A percentile compares a stretch with the other conserved stretches of the same genome.
phyloP scores from a whole-genome alignment of 2,329 filamentous ascomycete species.

The Trichoderma afroharzianum region DNA sequence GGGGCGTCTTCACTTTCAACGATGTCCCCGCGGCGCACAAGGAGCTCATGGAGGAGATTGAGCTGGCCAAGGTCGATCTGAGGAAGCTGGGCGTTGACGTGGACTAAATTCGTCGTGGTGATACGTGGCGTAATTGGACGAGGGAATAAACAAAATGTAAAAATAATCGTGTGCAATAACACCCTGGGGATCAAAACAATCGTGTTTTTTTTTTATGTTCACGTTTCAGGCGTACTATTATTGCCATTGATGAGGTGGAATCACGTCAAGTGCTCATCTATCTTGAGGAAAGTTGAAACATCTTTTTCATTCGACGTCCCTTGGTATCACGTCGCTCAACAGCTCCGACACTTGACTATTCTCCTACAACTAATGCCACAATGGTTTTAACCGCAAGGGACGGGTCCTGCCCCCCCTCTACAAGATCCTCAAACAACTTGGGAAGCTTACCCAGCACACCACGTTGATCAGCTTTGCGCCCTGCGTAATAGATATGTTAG shows the following conservation, averaged over 20 bases:
- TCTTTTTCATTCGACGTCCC: neutral
- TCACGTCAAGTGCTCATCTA: neutral
- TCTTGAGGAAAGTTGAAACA: neutral
- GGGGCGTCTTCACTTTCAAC: slow-evolving; percentile 93
- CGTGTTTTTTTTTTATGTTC: neutral
- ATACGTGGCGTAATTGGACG: slow-evolving; percentile 13
- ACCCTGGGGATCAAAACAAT: neutral
- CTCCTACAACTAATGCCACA: slow-evolving; percentile 56
- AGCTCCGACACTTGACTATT: slow-evolving; percentile 24
- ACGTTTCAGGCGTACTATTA: neutral
- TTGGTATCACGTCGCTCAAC: slow-evolving; percentile 19
- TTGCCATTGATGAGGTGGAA: neutral
- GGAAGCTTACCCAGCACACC: slow-evolving; percentile 57
- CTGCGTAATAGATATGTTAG: slow-evolving; percentile 33
- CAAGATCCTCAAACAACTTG: slow-evolving; percentile 56
- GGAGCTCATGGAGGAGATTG: slow-evolving; percentile 83
- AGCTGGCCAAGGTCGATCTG: slow-evolving; percentile 70
- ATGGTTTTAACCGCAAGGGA: slow-evolving; percentile 56
- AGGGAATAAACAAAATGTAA: neutral
- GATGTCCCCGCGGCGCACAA: slow-evolving; percentile 88
- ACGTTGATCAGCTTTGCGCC: slow-evolving; percentile 57
- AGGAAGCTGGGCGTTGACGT: slow-evolving; percentile 72
- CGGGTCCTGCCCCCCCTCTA: slow-evolving; percentile 53
- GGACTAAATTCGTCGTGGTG: slow-evolving; percentile 49
- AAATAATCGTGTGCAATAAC: slow-evolving; percentile 8